These are phyloP conservation scores for Aureobasidium sp. DNA, from an alignment of 2,329 filamentous ascomycete genomes.

Conservation along the genomic window DNA sequence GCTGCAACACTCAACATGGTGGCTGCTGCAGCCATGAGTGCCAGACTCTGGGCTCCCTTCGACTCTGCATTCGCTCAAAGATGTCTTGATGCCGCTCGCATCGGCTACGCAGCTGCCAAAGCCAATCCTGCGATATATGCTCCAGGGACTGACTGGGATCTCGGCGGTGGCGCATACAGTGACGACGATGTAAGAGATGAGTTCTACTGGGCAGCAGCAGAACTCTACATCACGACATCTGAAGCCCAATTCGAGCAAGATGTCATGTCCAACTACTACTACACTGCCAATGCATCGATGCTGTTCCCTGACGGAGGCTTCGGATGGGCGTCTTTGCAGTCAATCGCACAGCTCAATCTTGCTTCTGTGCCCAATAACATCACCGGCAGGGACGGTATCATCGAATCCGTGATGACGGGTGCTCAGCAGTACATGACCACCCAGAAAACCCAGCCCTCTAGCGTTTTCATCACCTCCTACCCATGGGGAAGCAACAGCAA, in stretches of 20 bases:
- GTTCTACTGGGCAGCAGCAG: constrained; percentile 18
- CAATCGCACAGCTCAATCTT: constrained; percentile 14
- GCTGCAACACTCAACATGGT: constrained; percentile 18
- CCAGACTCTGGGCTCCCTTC: constrained; percentile 14
- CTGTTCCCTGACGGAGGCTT: constrained; percentile 15
- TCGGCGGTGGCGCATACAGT: constrained; percentile 18
- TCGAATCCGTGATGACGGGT: constrained; percentile 12
- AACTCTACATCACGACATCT: constrained; percentile 18
- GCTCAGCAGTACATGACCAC: constrained; percentile 14
- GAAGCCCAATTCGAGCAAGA: constrained; percentile 15
- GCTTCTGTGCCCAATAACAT: constrained; percentile 17
- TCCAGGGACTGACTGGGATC: constrained; percentile 18
- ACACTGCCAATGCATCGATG: constrained; percentile 14
- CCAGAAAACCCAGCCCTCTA: constrained; percentile 7
- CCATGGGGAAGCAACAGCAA: constrained; percentile 18
- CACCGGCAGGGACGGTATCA: constrained; percentile 6
- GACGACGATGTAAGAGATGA: constrained; percentile 18
- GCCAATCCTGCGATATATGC: constrained; percentile 14
- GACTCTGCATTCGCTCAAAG: constrained; percentile 11
- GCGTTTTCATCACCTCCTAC: constrained; percentile 8
- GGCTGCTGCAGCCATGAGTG: constrained; percentile 16
- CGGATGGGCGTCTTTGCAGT: constrained; percentile 9
- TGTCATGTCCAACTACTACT: constrained; percentile 15
- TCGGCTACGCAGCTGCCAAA: constrained; percentile 17
- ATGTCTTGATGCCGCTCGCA: constrained; percentile 13